phyloP scores from a whole-genome alignment of 2,329 filamentous ascomycete species.

The Penicillium corylophilum region DNA sequence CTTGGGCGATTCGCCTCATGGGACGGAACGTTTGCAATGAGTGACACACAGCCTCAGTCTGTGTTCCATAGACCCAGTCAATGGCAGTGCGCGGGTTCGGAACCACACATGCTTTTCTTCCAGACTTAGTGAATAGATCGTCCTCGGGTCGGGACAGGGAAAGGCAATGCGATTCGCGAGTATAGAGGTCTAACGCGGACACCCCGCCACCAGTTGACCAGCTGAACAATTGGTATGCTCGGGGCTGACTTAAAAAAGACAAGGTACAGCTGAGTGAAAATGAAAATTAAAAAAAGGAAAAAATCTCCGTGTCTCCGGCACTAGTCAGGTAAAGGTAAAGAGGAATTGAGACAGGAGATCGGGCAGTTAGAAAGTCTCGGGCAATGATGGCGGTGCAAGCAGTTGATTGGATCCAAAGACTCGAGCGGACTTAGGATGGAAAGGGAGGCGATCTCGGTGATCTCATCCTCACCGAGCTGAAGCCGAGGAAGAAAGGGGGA shows the following conservation, averaged over 20 bases:
- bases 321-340: neutral
- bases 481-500: constrained; percentile 1
- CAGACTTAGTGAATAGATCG: too few relatives aligned
- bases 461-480: constrained; percentile 20
- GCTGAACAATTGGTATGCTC: constrained; percentile 14
- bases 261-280: constrained; percentile 10
- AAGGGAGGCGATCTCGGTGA: constrained; percentile 22
- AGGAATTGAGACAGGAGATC: constrained; percentile 3
- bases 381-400: constrained; percentile 20
- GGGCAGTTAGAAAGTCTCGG: constrained; percentile 17
- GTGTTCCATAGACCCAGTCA: constrained; percentile 27
- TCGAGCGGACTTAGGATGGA: constrained; percentile 13
- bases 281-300: neutral
- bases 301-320: neutral
- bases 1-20: constrained; percentile 27
- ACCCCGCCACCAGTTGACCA: constrained; percentile 15
- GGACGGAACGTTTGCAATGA: constrained; percentile 26
- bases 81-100: constrained; percentile 12
- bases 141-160: neutral
- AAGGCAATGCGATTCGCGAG: constrained; percentile 11
- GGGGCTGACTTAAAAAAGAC: constrained; percentile 1
- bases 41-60: constrained; percentile 26
- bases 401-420: constrained; percentile 19
- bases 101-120: constrained; percentile 17
- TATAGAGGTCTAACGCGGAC: constrained; percentile 9